These are phyloP conservation scores for Colletotrichum liriopes DNA, from an alignment of 2,329 filamentous ascomycete species.

Conservation along the genomic window DNA sequence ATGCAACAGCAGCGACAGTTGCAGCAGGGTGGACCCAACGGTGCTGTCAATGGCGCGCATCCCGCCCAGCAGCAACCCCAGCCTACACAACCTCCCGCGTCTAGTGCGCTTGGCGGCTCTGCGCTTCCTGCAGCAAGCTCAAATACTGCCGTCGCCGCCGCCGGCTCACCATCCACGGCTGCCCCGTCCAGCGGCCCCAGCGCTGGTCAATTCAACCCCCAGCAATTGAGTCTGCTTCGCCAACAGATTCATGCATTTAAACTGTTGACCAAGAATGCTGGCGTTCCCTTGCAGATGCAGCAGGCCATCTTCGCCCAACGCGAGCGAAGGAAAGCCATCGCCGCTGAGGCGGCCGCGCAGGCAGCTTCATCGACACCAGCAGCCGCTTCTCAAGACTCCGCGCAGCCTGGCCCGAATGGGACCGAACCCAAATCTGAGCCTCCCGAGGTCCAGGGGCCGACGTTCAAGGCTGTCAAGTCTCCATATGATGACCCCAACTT, in stretches of 20 bases:
- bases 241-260: constrained; percentile 95
- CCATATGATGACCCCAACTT: constrained; percentile 73
- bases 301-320: constrained; percentile 86
- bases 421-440: constrained; percentile 56
- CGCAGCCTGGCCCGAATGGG: constrained; percentile 55
- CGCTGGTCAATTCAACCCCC: constrained; percentile 75
- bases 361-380: constrained; percentile 51
- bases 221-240: constrained; percentile 84
- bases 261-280: constrained; percentile 87
- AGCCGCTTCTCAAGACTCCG: constrained; percentile 42
- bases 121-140: constrained; percentile 51
- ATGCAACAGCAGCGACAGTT: constrained; percentile 68
- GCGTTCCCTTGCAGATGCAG: constrained; percentile 84
- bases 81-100: constrained; percentile 54
- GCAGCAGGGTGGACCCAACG: constrained; percentile 69
- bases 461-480: constrained; percentile 82
- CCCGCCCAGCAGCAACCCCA: constrained; percentile 57
- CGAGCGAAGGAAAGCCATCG: constrained; percentile 74
- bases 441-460: constrained; percentile 56
- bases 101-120: constrained; percentile 56
- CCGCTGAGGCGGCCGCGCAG: constrained; percentile 63
- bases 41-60: constrained; percentile 66
- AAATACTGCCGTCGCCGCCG: constrained; percentile 47
- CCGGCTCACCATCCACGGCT: constrained; percentile 51
- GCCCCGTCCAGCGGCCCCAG: constrained; percentile 44